phyloP scores from a whole-genome alignment of 345 rosid genomes.

The Rhizophora apiculata region DNA sequence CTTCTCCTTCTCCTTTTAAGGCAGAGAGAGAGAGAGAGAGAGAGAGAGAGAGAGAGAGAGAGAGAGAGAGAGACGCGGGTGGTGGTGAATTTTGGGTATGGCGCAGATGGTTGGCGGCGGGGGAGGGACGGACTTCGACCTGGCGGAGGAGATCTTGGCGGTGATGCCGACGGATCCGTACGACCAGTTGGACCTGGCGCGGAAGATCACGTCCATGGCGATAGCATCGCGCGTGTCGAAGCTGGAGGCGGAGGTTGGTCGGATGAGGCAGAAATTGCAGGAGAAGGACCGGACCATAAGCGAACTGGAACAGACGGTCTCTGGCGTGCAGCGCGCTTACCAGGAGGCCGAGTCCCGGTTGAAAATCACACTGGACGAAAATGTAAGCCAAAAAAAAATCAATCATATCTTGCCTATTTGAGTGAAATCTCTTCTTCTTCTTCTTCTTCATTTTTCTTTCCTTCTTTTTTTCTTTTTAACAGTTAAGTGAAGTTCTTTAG shows the following conservation, averaged over 20 bases:
- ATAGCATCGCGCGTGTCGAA: slow-evolving; percentile 85
- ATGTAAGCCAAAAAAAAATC: slow-evolving; percentile 36
- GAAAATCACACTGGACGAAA: slow-evolving; percentile 57
- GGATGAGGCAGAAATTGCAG: slow-evolving; percentile 42
- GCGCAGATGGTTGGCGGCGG: slow-evolving; percentile 33
- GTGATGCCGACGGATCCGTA: slow-evolving; percentile 85
- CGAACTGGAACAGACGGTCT: slow-evolving; percentile 55
- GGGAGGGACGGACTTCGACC: slow-evolving; percentile 49
- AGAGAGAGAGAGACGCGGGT: not conserved
- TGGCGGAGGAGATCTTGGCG: slow-evolving; percentile 72
- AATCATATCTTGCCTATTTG: too few relatives aligned
- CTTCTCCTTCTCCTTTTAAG: not conserved
- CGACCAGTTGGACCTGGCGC: slow-evolving; percentile 93
- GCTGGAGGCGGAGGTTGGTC: slow-evolving; percentile 63
- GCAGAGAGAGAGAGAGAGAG: not conserved
- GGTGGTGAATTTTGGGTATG: slow-evolving; percentile 23
- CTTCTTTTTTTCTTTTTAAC: too few relatives aligned
- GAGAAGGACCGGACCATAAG: slow-evolving; percentile 64
- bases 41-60: not conserved
- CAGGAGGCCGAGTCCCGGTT: slow-evolving; percentile 58
- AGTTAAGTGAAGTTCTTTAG: too few relatives aligned
- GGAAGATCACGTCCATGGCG: slow-evolving; percentile 95
- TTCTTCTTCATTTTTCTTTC: not conserved
- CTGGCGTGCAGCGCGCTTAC: slow-evolving; percentile 45
- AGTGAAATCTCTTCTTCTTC: not conserved